Conservation (phyloP, 106 monocot genomes). For the Dioscorea dumetorum region DNA sequence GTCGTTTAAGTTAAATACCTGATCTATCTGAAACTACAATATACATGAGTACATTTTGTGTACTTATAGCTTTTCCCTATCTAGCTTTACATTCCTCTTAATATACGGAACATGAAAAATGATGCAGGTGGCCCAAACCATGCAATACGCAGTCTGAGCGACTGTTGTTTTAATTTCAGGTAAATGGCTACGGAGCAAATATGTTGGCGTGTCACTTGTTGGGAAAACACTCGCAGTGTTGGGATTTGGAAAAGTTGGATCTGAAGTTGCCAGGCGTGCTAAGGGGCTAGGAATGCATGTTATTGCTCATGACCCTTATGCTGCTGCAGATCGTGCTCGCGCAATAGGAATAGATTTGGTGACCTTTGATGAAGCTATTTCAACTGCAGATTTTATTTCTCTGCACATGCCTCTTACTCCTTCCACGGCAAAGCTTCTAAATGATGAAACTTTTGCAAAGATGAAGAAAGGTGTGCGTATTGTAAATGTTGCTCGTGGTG, state of each 20-base stretch:
- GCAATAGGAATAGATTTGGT: slow-evolving; percentile 78
- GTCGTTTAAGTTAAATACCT: no score
- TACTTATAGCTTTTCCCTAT: no score
- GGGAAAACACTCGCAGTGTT: slow-evolving; percentile 77
- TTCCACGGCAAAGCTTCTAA: slow-evolving; percentile 64
- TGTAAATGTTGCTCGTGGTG: slow-evolving; percentile 87
- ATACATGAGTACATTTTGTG: no score
- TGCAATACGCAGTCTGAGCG: no score
- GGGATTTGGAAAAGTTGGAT: slow-evolving; percentile 92
- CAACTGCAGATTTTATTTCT: slow-evolving; percentile 78
- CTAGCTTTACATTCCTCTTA: no score
- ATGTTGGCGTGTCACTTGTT: slow-evolving; percentile 80
- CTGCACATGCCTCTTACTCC: slow-evolving; percentile 92
- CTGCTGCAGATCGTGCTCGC: slow-evolving; percentile 71
- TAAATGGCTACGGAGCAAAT: slow-evolving; percentile 84
- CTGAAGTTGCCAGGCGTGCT: slow-evolving; percentile 81
- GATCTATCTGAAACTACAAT: no score
- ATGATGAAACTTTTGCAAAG: slow-evolving; percentile 68
- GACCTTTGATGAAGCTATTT: slow-evolving; percentile 75
- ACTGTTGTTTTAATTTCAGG: slow-evolving; percentile 19
- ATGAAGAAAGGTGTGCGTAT: slow-evolving; percentile 78
- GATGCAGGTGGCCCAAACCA: no score
- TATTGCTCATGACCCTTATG: slow-evolving; percentile 81
- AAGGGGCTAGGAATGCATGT: slow-evolving; percentile 88
- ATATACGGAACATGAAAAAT: no score